Evolutionary conservation across 1,139 yeast genomes (phyloP).

Genomic region (Debaryomyces subglobosus): DNA sequence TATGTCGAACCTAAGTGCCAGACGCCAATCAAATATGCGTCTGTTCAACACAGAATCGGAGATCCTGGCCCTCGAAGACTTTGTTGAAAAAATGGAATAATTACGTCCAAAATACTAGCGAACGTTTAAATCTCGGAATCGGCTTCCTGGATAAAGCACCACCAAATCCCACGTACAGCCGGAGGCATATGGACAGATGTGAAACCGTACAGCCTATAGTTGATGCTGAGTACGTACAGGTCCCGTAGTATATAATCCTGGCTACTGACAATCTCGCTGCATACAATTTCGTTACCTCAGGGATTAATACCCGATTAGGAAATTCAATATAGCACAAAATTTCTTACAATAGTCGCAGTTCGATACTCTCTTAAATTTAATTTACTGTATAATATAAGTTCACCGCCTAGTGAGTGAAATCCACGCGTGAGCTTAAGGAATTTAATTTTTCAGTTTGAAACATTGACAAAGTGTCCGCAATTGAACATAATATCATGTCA

Average conservation of each 20-base stretch:
- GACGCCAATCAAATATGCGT: slow-evolving; percentile 1
- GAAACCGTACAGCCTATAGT: not conserved
- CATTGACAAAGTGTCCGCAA: not conserved
- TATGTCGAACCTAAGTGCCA: not conserved
- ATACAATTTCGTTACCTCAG: not conserved
- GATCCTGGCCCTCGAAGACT: not conserved
- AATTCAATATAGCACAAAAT: not conserved
- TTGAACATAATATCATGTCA: not conserved
- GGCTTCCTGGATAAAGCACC: not conserved
- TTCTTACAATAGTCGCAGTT: not conserved
- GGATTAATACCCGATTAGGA: slow-evolving; percentile 2
- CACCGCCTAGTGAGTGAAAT: not conserved
- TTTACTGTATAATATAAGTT: not conserved
- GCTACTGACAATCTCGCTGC: not conserved
- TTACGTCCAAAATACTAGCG: not conserved
- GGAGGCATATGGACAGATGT: not conserved
- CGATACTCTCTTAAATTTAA: not conserved
- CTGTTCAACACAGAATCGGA: slow-evolving; percentile 3
- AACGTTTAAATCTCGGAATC: not conserved
- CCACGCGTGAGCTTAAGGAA: slow-evolving; percentile 1
- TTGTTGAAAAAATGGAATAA: not conserved
- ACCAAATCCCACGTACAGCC: not conserved
- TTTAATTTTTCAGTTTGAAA: not conserved
- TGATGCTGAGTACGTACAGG: not conserved
- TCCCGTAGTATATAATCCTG: not conserved